Evolutionary conservation across 768 basidiomycete genomes (phyloP), one percentile per base, ranked within the genome.

Genomic region (Leccinellum rugosiceps): DNA sequence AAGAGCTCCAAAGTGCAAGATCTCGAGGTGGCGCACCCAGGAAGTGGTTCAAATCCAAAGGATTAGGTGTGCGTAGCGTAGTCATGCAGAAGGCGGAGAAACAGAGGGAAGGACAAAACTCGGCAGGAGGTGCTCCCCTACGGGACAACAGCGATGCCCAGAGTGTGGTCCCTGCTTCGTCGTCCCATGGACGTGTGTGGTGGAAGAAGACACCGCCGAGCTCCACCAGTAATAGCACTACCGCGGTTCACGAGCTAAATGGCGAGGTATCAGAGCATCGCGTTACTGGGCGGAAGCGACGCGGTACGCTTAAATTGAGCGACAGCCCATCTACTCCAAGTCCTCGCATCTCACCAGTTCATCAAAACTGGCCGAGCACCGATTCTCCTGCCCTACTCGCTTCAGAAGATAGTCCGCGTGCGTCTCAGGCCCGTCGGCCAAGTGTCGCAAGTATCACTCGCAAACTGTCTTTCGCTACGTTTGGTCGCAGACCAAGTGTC

Each of bases 381-480:
- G 68, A 72, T n/a, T 58, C 69, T 28, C 30, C 59, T 8, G 34
- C 56, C 6, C 21, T 58, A 14, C 48, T 57, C 0, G 50, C 45
- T 8, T 17, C 62, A 2, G 66, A 65, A 23, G 35, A 9, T 21
- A 58, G 57, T 49, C 52, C 64, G 17, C 47, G 35, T 19, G 28
- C 31, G 2, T 9, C 58, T 5, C 61, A 58, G 9, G 17, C 45
- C 30, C 66, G 64, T 50, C 53, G 71, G 21, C 68, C 68, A 9
- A 70, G 68, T 9, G 68, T 70, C 10, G 70, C 61, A 34, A 72
- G 66, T 28, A 70, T 70, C 44, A 71, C 69, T 3, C 71, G 66
- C n/a, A 72, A 70, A 52, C 38, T 72, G 15, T 72, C 69, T 11
- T 70, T 72, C 44, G 65, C 63, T n/a, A 63, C 61, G 23, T 71